These are phyloP conservation scores for Mycena chlorophos DNA, from an alignment of 768 basidiomycete species.

Conservation along the genomic window DNA sequence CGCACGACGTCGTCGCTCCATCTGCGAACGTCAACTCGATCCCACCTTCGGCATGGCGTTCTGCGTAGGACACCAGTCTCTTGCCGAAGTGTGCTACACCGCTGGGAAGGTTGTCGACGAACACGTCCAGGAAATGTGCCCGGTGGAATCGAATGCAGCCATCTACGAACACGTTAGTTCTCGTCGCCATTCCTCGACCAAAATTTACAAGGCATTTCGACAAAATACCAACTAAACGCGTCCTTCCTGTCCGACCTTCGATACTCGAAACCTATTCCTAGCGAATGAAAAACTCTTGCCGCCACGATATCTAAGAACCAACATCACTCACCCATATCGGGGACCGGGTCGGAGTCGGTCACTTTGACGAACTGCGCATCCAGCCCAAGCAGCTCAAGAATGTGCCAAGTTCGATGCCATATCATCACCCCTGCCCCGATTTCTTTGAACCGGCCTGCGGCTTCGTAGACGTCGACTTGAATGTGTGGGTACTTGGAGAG, in stretches of 20 bases:
- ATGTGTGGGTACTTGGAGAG: constrained; percentile 39
- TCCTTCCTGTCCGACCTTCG: constrained; percentile 44
- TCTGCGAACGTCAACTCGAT: constrained; percentile 32
- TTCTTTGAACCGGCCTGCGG: constrained; percentile 46
- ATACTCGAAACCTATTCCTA: constrained; percentile 48
- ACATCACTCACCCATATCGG: constrained; percentile 27
- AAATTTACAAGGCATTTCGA: constrained; percentile 42
- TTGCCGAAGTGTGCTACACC: constrained; percentile 40
- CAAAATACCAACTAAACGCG: constrained; percentile 41
- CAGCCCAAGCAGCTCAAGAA: constrained; percentile 46
- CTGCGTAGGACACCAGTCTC: constrained; percentile 32
- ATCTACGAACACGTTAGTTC: constrained; percentile 22
- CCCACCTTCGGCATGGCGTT: constrained; percentile 5
- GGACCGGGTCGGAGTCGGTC: constrained; percentile 25
- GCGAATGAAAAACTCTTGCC: constrained; percentile 2
- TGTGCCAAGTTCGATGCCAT: constrained; percentile 47
- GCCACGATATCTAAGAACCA: neutral
- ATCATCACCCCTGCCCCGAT: constrained; percentile 52
- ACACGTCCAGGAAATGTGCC: constrained; percentile 47
- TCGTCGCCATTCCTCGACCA: neutral
- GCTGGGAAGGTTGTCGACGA: constrained; percentile 35
- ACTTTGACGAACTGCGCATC: constrained; percentile 27
- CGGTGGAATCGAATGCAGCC: constrained; percentile 50
- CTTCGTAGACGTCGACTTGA: constrained; percentile 48
- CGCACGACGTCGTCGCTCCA: constrained; percentile 35